Conservation (phyloP, 169 alveolate genomes). For the Cryptosporidium xiaoi region DNA sequence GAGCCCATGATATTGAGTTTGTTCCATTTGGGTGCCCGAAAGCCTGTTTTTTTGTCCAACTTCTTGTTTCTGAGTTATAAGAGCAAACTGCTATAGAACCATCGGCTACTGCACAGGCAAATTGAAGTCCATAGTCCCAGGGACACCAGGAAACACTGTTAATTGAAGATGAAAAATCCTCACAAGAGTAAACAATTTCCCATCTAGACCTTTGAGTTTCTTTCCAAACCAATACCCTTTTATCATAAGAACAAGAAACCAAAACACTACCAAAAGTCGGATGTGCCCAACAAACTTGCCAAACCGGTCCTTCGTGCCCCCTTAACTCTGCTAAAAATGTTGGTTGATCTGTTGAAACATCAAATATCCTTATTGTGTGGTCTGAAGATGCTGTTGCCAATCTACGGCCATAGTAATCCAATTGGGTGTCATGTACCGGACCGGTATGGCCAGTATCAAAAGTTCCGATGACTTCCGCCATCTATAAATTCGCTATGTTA, state of each 20-base stretch:
- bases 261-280: conserved; percentile 89
- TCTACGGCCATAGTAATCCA: conserved; percentile 88
- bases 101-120: conserved; percentile 84
- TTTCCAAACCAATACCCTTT: conserved; percentile 86
- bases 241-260: conserved; percentile 90
- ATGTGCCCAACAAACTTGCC: conserved; percentile 92
- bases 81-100: conserved; percentile 81
- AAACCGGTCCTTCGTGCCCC: conserved; percentile 90
- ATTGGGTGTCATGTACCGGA: conserved; percentile 84
- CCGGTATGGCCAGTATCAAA: conserved; percentile 85
- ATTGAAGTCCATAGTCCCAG: conserved; percentile 84
- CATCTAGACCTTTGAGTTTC: conserved; percentile 79
- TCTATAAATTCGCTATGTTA: conserved; percentile 12
- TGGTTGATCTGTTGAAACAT: conserved; percentile 81
- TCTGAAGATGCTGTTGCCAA: conserved; percentile 90
- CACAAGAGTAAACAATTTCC: conserved; percentile 81
- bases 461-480: conserved; percentile 78
- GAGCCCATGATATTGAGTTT: conserved; percentile 85
- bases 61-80: conserved; percentile 75
- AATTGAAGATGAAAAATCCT: conserved; percentile 82
- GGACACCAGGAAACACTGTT: conserved; percentile 86
- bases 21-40: conserved; percentile 86
- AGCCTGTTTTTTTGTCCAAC: conserved; percentile 80
- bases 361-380: conserved; percentile 83
- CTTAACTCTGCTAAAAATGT: conserved; percentile 75